Evolutionary conservation across 1,284 basidiomycete genomes (phyloP).

Genomic region (Pyrrhoderma lamaoense): DNA sequence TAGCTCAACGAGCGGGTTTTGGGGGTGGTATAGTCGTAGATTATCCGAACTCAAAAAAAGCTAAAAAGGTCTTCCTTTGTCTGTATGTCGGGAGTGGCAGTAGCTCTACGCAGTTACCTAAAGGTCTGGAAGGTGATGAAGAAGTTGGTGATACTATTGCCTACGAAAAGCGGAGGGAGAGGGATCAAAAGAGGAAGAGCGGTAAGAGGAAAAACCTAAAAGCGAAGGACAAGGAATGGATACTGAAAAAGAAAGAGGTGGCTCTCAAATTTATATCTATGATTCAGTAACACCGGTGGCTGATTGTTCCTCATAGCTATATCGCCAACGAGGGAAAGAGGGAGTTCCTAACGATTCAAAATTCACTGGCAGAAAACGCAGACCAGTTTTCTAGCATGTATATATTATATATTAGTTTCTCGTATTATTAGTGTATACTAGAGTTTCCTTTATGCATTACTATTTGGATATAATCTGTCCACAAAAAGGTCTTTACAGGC

Average conservation of each 20-base stretch:
- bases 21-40: conserved; percentile 96
- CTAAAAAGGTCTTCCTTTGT: conserved; percentile 87
- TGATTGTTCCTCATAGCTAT: conserved; percentile 41
- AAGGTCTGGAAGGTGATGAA: conserved; percentile 56
- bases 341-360: conserved; percentile 74
- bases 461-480: conserved; percentile 16
- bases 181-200: conserved; percentile 46
- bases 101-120: conserved; percentile 50
- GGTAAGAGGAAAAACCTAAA: conserved; percentile 62
- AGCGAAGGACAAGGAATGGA: conserved; percentile 60
- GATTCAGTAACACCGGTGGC: no score
- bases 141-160: conserved; percentile 36
- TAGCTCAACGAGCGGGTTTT: conserved; percentile 92
- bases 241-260: conserved; percentile 79
- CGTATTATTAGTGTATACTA: conserved; percentile 3
- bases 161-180: conserved; percentile 65
- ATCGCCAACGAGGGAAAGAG: conserved; percentile 76
- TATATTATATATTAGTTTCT: background rate
- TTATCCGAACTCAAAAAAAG: conserved; percentile 94
- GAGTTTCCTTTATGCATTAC: background rate
- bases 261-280: conserved; percentile 18
- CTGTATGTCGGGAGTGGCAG: conserved; percentile 71
- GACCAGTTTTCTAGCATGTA: conserved; percentile 51
- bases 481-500: conserved; percentile 48
- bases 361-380: conserved; percentile 73